These are phyloP conservation scores for Xylaria sp. DNA, from an alignment of 2,329 filamentous ascomycete species.

Conservation along the genomic window DNA sequence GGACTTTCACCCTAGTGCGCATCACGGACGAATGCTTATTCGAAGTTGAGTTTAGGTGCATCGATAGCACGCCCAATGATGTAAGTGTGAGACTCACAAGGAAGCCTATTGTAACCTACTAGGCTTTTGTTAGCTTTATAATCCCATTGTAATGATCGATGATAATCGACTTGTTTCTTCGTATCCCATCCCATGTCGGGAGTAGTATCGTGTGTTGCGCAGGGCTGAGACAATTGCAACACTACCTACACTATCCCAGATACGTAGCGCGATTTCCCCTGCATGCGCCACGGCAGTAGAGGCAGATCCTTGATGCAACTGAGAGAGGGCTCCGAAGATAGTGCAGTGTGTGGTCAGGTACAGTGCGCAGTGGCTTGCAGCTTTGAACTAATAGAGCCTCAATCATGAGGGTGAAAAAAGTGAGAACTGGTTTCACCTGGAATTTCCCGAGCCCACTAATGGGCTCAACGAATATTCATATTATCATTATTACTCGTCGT, in stretches of 20 bases:
- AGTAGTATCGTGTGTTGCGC: slow-evolving; percentile 21
- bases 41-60: background rate
- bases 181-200: background rate
- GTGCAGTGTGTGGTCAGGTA: slow-evolving; percentile 13
- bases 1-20: slow-evolving; percentile 1
- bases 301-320: slow-evolving; percentile 14
- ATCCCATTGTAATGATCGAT: background rate
- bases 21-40: background rate
- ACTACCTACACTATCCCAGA: slow-evolving; percentile 19
- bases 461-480: background rate
- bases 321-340: background rate
- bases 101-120: background rate
- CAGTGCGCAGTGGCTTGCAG: slow-evolving; percentile 6
- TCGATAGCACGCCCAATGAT: background rate
- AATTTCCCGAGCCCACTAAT: background rate
- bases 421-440: background rate
- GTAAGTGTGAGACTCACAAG: background rate
- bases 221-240: slow-evolving; percentile 38
- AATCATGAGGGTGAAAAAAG: slow-evolving; percentile 9
- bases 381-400: background rate
- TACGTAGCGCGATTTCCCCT: slow-evolving; percentile 35
- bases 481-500: slow-evolving; percentile 13
- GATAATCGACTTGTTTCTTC: slow-evolving; percentile 1
- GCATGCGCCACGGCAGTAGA: slow-evolving; percentile 29
- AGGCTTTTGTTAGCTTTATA: background rate